Percentiles rank a stretch among this genome's conserved stretches.
phyloP scores from a whole-genome alignment of 2,329 filamentous ascomycete genomes.

The Remersonia thermophila region DNA sequence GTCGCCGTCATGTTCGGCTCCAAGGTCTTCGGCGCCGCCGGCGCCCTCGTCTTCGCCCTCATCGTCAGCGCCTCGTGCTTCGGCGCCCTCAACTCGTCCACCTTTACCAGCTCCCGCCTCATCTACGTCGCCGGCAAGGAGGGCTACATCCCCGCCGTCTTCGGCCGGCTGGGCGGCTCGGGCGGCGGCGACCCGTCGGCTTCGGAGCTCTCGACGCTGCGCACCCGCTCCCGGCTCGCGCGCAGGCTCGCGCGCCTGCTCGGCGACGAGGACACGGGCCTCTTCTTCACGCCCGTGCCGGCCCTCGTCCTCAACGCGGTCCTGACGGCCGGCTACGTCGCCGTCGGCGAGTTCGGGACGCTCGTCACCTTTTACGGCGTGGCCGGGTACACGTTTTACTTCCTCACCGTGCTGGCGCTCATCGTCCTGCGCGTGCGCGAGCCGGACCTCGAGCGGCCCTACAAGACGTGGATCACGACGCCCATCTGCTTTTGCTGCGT shows the following conservation, averaged over 20 bases:
- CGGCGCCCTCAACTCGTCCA: conserved; percentile 84
- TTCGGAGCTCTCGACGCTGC: conserved; percentile 29
- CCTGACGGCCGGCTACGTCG: conserved; percentile 65
- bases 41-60: conserved; percentile 73
- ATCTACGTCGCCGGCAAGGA: conserved; percentile 93
- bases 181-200: conserved; percentile 25
- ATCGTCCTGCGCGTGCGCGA: conserved; percentile 83
- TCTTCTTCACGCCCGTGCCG: conserved; percentile 91
- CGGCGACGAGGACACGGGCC: conserved; percentile 63
- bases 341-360: conserved; percentile 81
- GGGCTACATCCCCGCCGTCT: conserved; percentile 75
- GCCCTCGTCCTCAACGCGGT: conserved; percentile 72
- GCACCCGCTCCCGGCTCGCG: conserved; percentile 43
- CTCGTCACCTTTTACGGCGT: conserved; percentile 96
- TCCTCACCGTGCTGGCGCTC: conserved; percentile 82
- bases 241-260: conserved; percentile 50
- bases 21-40: conserved; percentile 76
- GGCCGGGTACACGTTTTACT: conserved; percentile 95
- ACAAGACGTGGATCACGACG: conserved; percentile 92
- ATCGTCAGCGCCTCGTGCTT: conserved; percentile 88
- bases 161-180: conserved; percentile 64
- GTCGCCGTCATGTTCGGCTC: conserved; percentile 90
- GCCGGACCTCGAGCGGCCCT: conserved; percentile 77
- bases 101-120: conserved; percentile 83
- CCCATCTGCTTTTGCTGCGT: conserved; percentile 98